A percentile compares a stretch with the other conserved stretches of the same genome.
Conservation (phyloP, 2,329 filamentous ascomycete species). For the Aspergillus aculeatinus region DNA sequence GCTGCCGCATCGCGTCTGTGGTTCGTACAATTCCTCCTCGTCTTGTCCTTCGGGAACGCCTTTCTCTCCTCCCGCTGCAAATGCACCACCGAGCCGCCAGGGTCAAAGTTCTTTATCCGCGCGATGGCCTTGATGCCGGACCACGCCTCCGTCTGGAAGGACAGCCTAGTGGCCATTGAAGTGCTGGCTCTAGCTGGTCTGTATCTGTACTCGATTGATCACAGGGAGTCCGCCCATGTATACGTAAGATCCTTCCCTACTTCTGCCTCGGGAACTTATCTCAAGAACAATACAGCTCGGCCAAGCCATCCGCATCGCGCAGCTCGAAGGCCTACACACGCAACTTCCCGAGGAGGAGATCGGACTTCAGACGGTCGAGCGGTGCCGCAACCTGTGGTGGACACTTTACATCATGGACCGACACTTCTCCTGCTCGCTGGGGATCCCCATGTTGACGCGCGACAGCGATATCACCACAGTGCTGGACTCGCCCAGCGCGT, state of each 20-base stretch:
- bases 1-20: constrained; percentile 25
- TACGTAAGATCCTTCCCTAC: constrained; percentile 22
- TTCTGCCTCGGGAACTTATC: no score
- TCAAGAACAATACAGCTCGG: constrained; percentile 29
- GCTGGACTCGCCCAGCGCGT: constrained; percentile 26
- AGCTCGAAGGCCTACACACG: constrained; percentile 45
- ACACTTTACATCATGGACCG: constrained; percentile 44
- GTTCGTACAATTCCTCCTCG: constrained; percentile 19
- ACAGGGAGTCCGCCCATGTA: constrained; percentile 36
- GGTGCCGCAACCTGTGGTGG: constrained; percentile 45
- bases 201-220: constrained; percentile 42
- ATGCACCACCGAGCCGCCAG: constrained; percentile 14
- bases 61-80: constrained; percentile 13
- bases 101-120: constrained; percentile 21
- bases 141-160: constrained; percentile 35
- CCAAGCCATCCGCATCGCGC: constrained; percentile 44
- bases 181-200: constrained; percentile 37
- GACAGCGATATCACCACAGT: constrained; percentile 42
- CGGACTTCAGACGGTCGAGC: constrained; percentile 29
- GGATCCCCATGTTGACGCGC: constrained; percentile 40
- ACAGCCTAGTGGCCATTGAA: constrained; percentile 41
- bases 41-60: constrained; percentile 20
- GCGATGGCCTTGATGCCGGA: constrained; percentile 40
- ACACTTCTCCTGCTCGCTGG: constrained; percentile 42
- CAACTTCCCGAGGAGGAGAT: constrained; percentile 41